Evolutionary conservation across 2,329 filamentous ascomycete genomes (phyloP).

Genomic region (Clarireedia sp.): DNA sequence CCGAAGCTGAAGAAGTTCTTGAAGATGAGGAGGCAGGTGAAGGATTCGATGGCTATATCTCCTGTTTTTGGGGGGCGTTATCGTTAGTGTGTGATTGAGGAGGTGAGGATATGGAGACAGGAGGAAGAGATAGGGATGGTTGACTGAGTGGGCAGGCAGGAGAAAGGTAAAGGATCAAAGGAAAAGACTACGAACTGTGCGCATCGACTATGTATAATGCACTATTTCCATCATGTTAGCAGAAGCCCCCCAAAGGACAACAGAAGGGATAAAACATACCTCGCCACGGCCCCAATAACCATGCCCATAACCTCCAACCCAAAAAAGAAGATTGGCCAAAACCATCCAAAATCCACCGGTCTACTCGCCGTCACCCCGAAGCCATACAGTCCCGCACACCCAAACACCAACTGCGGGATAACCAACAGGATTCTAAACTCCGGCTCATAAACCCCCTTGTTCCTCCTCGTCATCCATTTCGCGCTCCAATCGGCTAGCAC

Average conservation of each 20-base stretch:
- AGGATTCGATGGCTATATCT: slow-evolving; percentile 76
- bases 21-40: slow-evolving; percentile 85
- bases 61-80: slow-evolving; percentile 36
- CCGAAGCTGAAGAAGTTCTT: slow-evolving; percentile 91
- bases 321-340: slow-evolving; percentile 69
- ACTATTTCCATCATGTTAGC: background rate
- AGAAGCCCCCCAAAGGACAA: no score
- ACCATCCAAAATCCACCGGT: slow-evolving; percentile 58
- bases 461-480: slow-evolving; percentile 60
- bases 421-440: slow-evolving; percentile 83
- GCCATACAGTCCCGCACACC: slow-evolving; percentile 72
- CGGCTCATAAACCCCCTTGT: slow-evolving; percentile 79
- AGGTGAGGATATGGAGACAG: slow-evolving; percentile 6
- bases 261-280: slow-evolving; percentile 33
- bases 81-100: background rate
- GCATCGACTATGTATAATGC: slow-evolving; percentile 82
- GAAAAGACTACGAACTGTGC: slow-evolving; percentile 54
- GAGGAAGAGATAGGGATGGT: background rate
- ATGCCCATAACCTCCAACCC: slow-evolving; percentile 80
- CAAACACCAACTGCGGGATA: slow-evolving; percentile 71
- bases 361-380: slow-evolving; percentile 69
- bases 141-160: no score
- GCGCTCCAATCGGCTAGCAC: slow-evolving; percentile 66
- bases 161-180: background rate
- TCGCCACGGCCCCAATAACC: slow-evolving; percentile 83